These are phyloP conservation scores for Peterozyma xylosa DNA, from an alignment of 805 yeast species.

Conservation along the genomic window DNA sequence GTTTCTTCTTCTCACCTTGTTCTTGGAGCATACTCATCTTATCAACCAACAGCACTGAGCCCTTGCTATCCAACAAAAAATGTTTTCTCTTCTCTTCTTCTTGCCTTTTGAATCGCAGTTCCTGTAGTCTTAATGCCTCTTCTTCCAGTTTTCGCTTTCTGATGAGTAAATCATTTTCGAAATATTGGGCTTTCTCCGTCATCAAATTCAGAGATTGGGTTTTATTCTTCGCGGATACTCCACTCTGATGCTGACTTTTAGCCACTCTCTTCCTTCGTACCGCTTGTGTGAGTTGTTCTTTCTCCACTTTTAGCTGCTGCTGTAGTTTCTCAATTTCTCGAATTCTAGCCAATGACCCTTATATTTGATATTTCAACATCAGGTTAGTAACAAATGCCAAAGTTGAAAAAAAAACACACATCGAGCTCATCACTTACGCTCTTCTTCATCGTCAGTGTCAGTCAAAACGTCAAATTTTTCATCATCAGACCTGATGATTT, in stretches of 20 bases:
- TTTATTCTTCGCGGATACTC: background rate
- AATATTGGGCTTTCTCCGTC: background rate
- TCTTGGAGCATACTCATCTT: conserved; percentile 7
- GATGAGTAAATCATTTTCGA: no score
- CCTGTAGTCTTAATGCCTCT: no score
- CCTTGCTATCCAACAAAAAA: background rate
- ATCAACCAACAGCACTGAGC: conserved; percentile 10
- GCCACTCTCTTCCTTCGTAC: background rate
- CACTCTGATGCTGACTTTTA: background rate
- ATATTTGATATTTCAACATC: background rate
- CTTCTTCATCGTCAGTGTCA: conserved; percentile 6
- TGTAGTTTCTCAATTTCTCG: background rate
- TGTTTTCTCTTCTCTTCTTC: background rate
- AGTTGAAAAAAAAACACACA: background rate
- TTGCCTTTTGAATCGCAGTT: background rate
- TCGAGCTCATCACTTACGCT: conserved; percentile 1
- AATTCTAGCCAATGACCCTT: background rate
- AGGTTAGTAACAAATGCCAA: background rate
- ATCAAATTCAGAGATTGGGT: background rate
- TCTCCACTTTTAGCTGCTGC: background rate
- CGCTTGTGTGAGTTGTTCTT: background rate
- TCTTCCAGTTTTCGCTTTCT: no score
- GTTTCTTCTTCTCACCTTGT: conserved; percentile 2
- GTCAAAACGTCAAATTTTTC: conserved; percentile 3
- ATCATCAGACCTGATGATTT: background rate